Conservation (phyloP, 1,284 basidiomycete genomes). For the Marasmius oreades region DNA sequence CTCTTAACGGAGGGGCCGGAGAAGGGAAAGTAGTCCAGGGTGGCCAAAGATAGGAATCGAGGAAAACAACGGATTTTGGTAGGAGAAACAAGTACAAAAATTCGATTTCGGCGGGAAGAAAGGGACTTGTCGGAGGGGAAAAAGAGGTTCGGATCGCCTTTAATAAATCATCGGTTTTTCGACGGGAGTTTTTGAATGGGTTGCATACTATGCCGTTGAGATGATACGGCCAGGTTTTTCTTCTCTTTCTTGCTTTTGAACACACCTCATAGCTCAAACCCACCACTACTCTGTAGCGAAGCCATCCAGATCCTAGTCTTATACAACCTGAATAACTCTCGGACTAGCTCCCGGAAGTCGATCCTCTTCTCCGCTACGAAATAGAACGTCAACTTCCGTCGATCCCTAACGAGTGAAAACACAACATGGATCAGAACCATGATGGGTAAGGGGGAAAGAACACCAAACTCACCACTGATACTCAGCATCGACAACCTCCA, state of each 20-base stretch:
- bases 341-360: constrained; percentile 94
- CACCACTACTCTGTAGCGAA: constrained; percentile 40
- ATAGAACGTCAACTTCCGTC: constrained; percentile 97
- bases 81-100: neutral
- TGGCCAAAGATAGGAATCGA: too few relatives aligned
- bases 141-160: neutral
- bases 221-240: neutral
- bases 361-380: constrained; percentile 95
- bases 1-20: constrained; percentile 4
- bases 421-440: too few relatives aligned
- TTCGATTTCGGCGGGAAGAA: constrained; percentile 2
- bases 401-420: constrained; percentile 83
- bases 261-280: constrained; percentile 13
- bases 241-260: neutral
- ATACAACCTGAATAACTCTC: constrained; percentile 82
- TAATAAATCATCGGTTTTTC: neutral
- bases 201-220: neutral
- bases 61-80: neutral
- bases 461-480: constrained; percentile 81
- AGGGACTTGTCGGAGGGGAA: neutral
- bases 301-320: constrained; percentile 80
- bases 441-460: neutral
- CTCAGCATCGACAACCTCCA: constrained; percentile 98
- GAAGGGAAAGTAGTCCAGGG: too few relatives aligned
- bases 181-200: neutral